Percentiles rank a stretch among this genome's conserved stretches.
Evolutionary conservation across 441 rosid genomes (phyloP).

Genomic region (Cnidoscolus chayamansa): DNA sequence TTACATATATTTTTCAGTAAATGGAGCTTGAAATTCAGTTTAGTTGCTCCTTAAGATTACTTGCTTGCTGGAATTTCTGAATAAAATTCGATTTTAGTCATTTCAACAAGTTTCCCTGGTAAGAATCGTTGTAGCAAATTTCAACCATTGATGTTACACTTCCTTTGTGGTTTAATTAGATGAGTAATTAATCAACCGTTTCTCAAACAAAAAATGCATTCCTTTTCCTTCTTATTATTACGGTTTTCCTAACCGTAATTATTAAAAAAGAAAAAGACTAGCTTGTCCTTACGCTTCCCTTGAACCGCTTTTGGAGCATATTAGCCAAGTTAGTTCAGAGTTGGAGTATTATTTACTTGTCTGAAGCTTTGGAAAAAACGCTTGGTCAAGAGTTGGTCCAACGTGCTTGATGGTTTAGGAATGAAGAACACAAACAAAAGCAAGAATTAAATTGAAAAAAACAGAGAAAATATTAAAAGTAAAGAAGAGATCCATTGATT

Average conservation of each 20-base stretch:
- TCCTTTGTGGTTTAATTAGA: background rate
- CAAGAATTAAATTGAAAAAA: too few relatives aligned
- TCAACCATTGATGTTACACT: background rate
- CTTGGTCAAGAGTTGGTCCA: background rate
- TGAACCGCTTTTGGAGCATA: background rate
- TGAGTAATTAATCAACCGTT: background rate
- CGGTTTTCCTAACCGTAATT: too few relatives aligned
- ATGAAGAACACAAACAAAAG: too few relatives aligned
- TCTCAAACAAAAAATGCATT: background rate
- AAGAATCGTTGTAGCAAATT: background rate
- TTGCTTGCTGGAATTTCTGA: background rate
- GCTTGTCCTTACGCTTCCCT: background rate
- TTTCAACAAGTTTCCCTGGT: background rate
- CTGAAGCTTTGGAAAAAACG: slow-evolving; percentile 13
- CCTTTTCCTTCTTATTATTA: background rate
- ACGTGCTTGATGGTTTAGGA: background rate
- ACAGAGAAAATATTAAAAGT: too few relatives aligned
- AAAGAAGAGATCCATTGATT: background rate
- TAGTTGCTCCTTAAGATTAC: background rate
- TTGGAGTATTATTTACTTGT: background rate
- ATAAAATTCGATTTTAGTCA: background rate
- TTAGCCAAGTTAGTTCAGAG: slow-evolving; percentile 9
- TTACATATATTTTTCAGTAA: background rate
- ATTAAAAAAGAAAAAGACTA: too few relatives aligned
- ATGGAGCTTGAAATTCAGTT: background rate